These are phyloP conservation scores for Candida schatavii DNA, from an alignment of 805 yeast species.

Conservation along the genomic window DNA sequence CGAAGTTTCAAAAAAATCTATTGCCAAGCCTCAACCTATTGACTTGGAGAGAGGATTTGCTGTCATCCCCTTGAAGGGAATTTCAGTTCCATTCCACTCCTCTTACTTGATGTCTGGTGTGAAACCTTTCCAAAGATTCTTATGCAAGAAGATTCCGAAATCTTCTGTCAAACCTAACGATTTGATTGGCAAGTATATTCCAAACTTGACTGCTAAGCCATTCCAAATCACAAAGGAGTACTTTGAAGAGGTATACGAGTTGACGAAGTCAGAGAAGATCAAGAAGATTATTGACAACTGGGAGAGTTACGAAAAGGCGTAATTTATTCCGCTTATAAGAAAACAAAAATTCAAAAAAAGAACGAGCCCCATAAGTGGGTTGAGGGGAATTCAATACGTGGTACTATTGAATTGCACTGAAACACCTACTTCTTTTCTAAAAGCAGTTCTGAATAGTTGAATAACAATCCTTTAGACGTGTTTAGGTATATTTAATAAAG, in stretches of 20 bases:
- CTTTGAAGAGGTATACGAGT: conserved; percentile 90
- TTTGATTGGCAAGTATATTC: conserved; percentile 93
- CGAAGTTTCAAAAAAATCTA: conserved; percentile 78
- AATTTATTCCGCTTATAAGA: conserved; percentile 6
- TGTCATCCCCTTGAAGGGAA: conserved; percentile 96
- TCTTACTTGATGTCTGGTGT: conserved; percentile 98
- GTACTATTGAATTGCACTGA: conserved; percentile 8
- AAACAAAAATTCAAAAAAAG: not conserved
- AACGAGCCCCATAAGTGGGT: not conserved
- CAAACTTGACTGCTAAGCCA: conserved; percentile 97
- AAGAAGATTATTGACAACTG: conserved; percentile 90
- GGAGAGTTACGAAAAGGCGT: conserved; percentile 73
- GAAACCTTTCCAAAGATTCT: conserved; percentile 97
- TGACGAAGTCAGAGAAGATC: conserved; percentile 89
- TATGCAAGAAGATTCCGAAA: conserved; percentile 92
- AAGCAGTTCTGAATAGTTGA: not conserved
- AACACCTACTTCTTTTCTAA: too few relatives aligned
- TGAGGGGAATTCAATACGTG: conserved; percentile 10
- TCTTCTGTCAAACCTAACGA: conserved; percentile 94
- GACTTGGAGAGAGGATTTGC: conserved; percentile 98
- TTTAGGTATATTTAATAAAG: conserved; percentile 3
- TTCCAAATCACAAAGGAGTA: conserved; percentile 94
- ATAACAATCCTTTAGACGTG: not conserved
- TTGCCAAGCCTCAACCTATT: conserved; percentile 93
- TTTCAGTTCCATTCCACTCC: conserved; percentile 99